Conservation (phyloP, 1,139 yeast genomes). For the Zygosaccharomyces pseudobailii region DNA sequence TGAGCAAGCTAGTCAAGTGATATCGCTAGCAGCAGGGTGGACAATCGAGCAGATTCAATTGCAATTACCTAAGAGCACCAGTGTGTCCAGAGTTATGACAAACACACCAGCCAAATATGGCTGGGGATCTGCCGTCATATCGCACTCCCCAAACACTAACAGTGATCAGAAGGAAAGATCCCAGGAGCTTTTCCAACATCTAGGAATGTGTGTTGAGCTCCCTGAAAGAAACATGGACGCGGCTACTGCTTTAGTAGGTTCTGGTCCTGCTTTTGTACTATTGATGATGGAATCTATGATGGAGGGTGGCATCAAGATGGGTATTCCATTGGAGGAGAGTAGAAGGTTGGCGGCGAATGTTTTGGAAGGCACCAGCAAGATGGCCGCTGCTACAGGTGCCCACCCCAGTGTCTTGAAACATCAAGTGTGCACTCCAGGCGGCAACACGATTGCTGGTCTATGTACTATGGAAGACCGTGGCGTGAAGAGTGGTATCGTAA, state of each 20-base stretch:
- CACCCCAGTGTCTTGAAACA: constrained; percentile 91
- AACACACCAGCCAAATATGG: constrained; percentile 94
- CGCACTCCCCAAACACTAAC: constrained; percentile 53
- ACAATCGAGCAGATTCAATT: constrained; percentile 61
- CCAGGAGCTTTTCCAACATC: constrained; percentile 54
- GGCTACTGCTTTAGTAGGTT: constrained; percentile 91
- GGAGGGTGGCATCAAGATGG: constrained; percentile 95
- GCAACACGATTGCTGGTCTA: constrained; percentile 95
- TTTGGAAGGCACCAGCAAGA: constrained; percentile 91
- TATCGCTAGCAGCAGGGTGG: constrained; percentile 90
- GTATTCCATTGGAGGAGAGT: constrained; percentile 82
- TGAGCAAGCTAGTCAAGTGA: constrained; percentile 55
- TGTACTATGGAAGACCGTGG: constrained; percentile 89
- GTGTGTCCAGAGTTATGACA: constrained; percentile 90
- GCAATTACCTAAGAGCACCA: constrained; percentile 41
- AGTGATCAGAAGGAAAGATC: constrained; percentile 49
- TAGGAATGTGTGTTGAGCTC: constrained; percentile 67
- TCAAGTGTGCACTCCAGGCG: constrained; percentile 96
- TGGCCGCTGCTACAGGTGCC: constrained; percentile 74
- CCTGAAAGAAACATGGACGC: constrained; percentile 95
- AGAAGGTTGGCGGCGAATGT: constrained; percentile 92
- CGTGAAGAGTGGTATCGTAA: constrained; percentile 78
- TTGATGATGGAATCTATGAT: constrained; percentile 86
- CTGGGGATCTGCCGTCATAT: constrained; percentile 86
- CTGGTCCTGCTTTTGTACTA: constrained; percentile 94